Percentiles rank a stretch among this genome's conserved stretches.
Conservation (phyloP, 257 asterid species). For the Lantana camara region DNA sequence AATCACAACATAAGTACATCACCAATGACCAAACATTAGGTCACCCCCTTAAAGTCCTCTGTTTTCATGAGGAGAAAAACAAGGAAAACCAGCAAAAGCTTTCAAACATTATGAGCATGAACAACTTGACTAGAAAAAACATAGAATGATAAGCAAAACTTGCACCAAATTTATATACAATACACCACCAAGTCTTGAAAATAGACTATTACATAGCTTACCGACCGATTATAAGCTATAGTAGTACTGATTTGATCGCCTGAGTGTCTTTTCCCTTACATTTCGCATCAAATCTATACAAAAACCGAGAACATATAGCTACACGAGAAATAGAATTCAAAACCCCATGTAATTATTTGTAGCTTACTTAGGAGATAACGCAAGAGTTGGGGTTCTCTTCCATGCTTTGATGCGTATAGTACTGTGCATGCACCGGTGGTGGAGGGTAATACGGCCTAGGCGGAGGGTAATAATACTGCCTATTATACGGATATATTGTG, state of each 20-base stretch:
- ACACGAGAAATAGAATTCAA: neutral
- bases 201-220: constrained; percentile 13
- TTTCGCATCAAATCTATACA: constrained; percentile 23
- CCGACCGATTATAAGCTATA: neutral
- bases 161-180: constrained; percentile 45
- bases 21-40: constrained; percentile 11
- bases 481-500: constrained; percentile 45
- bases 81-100: constrained; percentile 32
- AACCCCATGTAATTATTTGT: neutral
- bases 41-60: constrained; percentile 26
- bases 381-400: constrained; percentile 90
- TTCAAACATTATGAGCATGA: constrained; percentile 25
- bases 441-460: too few species aligned
- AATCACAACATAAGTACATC: neutral
- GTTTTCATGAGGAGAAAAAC: constrained; percentile 20
- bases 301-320: constrained; percentile 13
- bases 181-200: constrained; percentile 21
- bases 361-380: constrained; percentile 45
- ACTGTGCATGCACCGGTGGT: constrained; percentile 39
- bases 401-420: constrained; percentile 60
- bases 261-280: neutral
- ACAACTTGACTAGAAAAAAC: neutral
- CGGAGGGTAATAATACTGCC: constrained; percentile 39
- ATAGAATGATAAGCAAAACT: constrained; percentile 36
- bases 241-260: neutral